A percentile compares a stretch with the other conserved stretches of the same genome.
Conservation (phyloP, 352 stramenopile genomes). For the Peronospora farinosa region DNA sequence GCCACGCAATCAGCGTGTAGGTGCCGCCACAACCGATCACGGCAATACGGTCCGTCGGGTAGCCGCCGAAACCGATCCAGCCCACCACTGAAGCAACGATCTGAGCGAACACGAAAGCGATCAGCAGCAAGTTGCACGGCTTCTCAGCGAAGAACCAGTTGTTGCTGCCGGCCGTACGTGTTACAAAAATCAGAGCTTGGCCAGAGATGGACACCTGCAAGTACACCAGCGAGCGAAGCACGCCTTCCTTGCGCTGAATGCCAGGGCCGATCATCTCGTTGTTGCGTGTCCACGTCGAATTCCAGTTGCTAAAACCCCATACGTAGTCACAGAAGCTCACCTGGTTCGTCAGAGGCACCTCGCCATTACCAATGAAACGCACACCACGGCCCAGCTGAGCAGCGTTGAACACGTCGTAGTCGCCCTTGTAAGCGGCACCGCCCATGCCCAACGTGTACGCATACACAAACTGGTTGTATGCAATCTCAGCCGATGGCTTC, state of each 20-base stretch:
- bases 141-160: constrained; percentile 71
- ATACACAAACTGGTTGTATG: constrained; percentile 55
- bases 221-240: constrained; percentile 62
- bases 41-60: constrained; percentile 55
- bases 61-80: constrained; percentile 63
- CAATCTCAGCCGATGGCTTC: constrained; percentile 36
- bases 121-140: constrained; percentile 53
- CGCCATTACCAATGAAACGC: constrained; percentile 49
- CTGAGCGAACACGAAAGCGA: constrained; percentile 67
- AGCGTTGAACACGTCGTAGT: constrained; percentile 43
- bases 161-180: constrained; percentile 63
- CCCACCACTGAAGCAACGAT: constrained; percentile 57
- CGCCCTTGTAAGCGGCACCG: constrained; percentile 24
- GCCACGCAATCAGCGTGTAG: constrained; percentile 61
- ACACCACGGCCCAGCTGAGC: constrained; percentile 44
- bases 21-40: constrained; percentile 56
- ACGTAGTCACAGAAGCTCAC: constrained; percentile 62
- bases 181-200: constrained; percentile 72
- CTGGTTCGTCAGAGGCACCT: constrained; percentile 56
- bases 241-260: constrained; percentile 58
- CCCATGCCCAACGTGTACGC: constrained; percentile 42
- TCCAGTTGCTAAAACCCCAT: constrained; percentile 66
- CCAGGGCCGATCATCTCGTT: constrained; percentile 59
- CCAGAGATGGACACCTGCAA: constrained; percentile 70
- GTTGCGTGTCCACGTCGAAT: constrained; percentile 56